phyloP scores from a whole-genome alignment of 169 alveolate species.

The Eimeria maxima region DNA sequence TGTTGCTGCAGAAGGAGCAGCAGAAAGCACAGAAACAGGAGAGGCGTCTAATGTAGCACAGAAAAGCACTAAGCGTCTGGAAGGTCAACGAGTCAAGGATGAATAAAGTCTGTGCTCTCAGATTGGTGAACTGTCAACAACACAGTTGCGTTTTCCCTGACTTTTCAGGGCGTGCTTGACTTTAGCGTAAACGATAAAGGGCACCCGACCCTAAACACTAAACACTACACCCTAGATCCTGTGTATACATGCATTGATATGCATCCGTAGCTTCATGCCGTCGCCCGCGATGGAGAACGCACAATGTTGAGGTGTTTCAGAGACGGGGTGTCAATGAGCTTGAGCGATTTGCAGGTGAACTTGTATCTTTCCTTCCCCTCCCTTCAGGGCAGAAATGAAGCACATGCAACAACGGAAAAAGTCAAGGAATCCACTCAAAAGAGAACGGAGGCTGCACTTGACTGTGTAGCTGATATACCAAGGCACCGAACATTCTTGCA shows the following conservation, averaged over 20 bases:
- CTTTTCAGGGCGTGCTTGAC: too few relatives aligned
- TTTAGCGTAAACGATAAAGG: too few relatives aligned
- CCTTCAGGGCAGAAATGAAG: not conserved
- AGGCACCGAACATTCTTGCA: too few relatives aligned
- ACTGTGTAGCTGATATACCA: too few relatives aligned
- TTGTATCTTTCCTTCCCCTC: not conserved
- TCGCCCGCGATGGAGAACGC: not conserved
- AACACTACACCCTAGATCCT: not conserved
- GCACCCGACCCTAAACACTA: not conserved
- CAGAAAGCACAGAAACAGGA: not conserved
- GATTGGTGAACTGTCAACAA: too few relatives aligned
- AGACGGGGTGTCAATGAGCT: conserved; percentile 49
- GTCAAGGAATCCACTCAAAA: too few relatives aligned
- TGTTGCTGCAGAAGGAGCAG: conserved; percentile 55
- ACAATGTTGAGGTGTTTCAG: conserved; percentile 36
- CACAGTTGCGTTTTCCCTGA: too few relatives aligned
- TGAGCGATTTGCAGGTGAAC: conserved; percentile 47
- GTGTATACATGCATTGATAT: not conserved
- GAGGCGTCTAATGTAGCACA: not conserved
- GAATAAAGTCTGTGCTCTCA: too few relatives aligned
- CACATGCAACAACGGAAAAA: not conserved
- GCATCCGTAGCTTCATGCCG: not conserved
- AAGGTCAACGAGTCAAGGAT: too few relatives aligned
- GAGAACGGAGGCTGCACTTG: too few relatives aligned
- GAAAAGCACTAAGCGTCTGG: too few relatives aligned